These are phyloP conservation scores for Rehmannia glutinosa DNA, from an alignment of 257 asterid genomes.

Conservation along the genomic window DNA sequence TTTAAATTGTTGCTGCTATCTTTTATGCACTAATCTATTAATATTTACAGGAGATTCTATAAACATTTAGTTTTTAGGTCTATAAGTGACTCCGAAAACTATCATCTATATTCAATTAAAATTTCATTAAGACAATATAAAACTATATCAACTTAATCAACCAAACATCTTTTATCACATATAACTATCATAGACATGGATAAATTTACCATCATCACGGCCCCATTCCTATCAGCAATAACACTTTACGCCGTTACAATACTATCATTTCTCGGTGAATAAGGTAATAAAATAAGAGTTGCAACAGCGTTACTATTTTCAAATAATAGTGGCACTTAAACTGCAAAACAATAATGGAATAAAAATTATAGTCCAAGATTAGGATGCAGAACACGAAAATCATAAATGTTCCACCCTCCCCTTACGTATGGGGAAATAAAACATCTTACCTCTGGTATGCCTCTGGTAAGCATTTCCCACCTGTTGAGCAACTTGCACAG, in stretches of 20 bases:
- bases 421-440: constrained; percentile 15
- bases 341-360: not conserved
- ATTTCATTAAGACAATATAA: not conserved
- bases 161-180: not conserved
- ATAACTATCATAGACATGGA: not conserved
- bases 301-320: not conserved
- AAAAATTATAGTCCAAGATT: not conserved
- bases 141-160: not conserved
- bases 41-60: no score
- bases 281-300: not conserved
- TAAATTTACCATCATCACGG: not conserved
- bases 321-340: constrained; percentile 1
- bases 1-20: no score
- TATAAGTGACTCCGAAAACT: not conserved
- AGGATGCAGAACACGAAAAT: constrained; percentile 2
- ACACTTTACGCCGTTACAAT: not conserved
- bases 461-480: constrained; percentile 66
- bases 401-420: not conserved
- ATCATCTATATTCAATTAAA: not conserved
- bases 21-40: no score
- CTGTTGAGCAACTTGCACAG: constrained; percentile 53
- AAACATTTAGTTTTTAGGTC: not conserved
- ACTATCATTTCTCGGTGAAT: not conserved
- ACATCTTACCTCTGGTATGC: constrained; percentile 49
- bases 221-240: not conserved